Evolutionary conservation across 805 yeast genomes (phyloP), one percentile per base, ranked within the genome.

Genomic region (Candida coquimbonensis): DNA sequence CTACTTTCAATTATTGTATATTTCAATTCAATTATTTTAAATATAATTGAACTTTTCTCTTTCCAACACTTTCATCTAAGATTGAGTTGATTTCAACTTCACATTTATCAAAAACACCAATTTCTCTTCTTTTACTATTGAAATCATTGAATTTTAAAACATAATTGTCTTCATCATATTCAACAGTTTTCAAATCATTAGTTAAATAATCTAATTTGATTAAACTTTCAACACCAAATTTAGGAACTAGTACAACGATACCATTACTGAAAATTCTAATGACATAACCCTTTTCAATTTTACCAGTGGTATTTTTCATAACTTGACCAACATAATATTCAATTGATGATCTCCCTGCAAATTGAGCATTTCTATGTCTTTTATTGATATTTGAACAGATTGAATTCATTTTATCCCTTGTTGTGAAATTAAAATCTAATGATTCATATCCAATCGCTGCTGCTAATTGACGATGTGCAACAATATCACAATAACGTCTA

Each of bases 271-370:
- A 90, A 27, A 93, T 93, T 62, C 87, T 86, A 59, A 91, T 89
- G 27, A 90, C 83, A 57, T 87, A 90, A 9, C 98, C 99, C 52
- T 87, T 89, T 62, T 87, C 95, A 14, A 72, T 72, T 55, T 81
- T 82, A 19, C 44, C 50, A 9, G 45, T 29, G 4, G 47, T 44
- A 60, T 81, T 82, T 63, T 87, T 86, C 86, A 93, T 85, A 37
- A 91, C 96, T 69, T 93, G 98, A 9, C 99, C 99, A 42, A 93
- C 99, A 60, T 87, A 93, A 67, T 93, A 93, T 64, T 93, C 99
- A 50, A 93, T 87, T 62, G 96, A 86, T 19, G 99, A 97, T 62
- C 99, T 78, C 35, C 99, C 99, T 2, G 99, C 99, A 72, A 91
- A 87, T 67, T 93, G 99, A 0, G 99, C 99, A 62, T 93, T 93